A percentile compares a stretch with the other conserved stretches of the same genome.
Evolutionary conservation across 768 basidiomycete genomes (phyloP).

Genomic region (Dentipellis sp.): DNA sequence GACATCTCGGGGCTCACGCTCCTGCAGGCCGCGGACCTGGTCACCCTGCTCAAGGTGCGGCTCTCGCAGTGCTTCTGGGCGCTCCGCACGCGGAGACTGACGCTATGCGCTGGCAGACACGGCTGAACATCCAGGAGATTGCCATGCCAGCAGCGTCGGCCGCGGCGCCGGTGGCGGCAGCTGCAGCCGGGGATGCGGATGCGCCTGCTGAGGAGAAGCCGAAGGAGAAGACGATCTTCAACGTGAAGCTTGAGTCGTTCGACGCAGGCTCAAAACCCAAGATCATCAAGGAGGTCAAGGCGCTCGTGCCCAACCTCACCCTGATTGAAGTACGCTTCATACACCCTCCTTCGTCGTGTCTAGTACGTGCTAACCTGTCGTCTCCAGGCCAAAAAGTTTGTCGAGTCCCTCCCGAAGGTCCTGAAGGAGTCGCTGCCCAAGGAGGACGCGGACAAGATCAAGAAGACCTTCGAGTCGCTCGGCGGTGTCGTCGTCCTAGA

Average conservation of each 20-base stretch:
- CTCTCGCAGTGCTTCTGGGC: neutral
- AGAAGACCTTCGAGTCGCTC: slow-evolving; percentile 80
- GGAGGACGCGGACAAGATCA: slow-evolving; percentile 96
- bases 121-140: slow-evolving; percentile 95
- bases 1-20: slow-evolving; percentile 84
- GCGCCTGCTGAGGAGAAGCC: slow-evolving; percentile 65
- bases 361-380: neutral
- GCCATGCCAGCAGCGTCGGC: slow-evolving; percentile 77
- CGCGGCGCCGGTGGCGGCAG: slow-evolving; percentile 42
- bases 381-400: slow-evolving; percentile 96
- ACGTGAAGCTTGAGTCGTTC: slow-evolving; percentile 90
- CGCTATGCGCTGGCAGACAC: slow-evolving; percentile 43
- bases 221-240: slow-evolving; percentile 98
- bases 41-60: slow-evolving; percentile 79
- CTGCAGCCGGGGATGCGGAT: slow-evolving; percentile 49
- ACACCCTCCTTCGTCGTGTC: neutral
- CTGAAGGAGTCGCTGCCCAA: slow-evolving; percentile 94
- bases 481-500: slow-evolving; percentile 86
- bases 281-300: slow-evolving; percentile 96
- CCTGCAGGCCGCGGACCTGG: slow-evolving; percentile 92
- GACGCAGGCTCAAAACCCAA: slow-evolving; percentile 90
- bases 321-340: slow-evolving; percentile 76
- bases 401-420: slow-evolving; percentile 87
- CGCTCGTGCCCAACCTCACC: slow-evolving; percentile 88
- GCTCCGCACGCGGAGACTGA: neutral